A percentile compares a stretch with the other conserved stretches of the same genome.
phyloP scores from a whole-genome alignment of 208 protist species.

The Leishmania major region DNA sequence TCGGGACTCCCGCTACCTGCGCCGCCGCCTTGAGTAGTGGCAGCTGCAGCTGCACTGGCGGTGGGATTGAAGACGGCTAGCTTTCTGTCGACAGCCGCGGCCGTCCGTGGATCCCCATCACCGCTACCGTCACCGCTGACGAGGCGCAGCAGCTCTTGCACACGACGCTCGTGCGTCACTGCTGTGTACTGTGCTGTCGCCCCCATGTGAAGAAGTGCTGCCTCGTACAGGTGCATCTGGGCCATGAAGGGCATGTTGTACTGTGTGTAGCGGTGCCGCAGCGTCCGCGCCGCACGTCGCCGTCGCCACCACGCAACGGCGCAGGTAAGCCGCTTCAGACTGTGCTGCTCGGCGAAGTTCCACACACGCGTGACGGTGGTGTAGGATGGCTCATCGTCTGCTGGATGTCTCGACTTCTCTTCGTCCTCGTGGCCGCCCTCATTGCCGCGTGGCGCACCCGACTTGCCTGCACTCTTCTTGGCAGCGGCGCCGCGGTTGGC shows the following conservation, averaged over 20 bases:
- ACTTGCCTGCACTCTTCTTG: conserved; percentile 17
- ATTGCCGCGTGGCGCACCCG: neutral
- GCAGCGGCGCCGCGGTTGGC: conserved; percentile 1
- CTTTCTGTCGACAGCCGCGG: conserved; percentile 5
- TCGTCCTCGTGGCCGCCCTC: conserved; percentile 18
- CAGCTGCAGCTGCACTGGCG: neutral
- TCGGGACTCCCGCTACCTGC: neutral
- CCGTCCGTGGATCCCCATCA: neutral
- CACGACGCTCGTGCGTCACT: neutral
- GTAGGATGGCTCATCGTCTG: conserved; percentile 15
- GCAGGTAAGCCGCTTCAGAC: conserved; percentile 75
- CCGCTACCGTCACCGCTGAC: neutral
- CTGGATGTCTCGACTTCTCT: conserved; percentile 2
- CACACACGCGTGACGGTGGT: conserved; percentile 39
- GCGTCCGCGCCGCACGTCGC: conserved; percentile 44
- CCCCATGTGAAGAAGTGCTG: conserved; percentile 40
- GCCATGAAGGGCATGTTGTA: conserved; percentile 65
- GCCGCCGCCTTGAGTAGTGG: neutral
- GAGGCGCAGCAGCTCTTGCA: conserved; percentile 23
- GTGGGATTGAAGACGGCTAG: neutral
- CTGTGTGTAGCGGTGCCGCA: conserved; percentile 63
- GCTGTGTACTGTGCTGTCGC: conserved; percentile 8
- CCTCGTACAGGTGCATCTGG: conserved; percentile 60
- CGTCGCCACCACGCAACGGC: conserved; percentile 63
- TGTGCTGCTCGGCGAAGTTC: conserved; percentile 63